A percentile compares a stretch with the other conserved stretches of the same genome.
phyloP scores from a whole-genome alignment of 2,329 filamentous ascomycete genomes.

The Aspergillus intermedius region DNA sequence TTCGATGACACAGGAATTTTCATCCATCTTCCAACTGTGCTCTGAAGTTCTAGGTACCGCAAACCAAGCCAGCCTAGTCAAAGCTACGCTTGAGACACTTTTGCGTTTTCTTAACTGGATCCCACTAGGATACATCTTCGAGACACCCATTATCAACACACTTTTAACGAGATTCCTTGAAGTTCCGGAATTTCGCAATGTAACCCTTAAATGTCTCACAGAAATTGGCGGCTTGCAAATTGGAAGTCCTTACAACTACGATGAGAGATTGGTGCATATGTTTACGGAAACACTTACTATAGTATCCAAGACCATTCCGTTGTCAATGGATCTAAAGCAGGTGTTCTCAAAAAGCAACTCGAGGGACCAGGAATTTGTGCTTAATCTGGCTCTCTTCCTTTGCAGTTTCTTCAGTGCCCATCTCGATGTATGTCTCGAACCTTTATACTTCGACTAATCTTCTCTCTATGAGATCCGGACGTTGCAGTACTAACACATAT shows the following conservation, averaged over 20 bases:
- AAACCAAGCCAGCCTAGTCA: slow-evolving; percentile 79
- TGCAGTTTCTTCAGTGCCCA: slow-evolving; percentile 97
- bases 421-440: slow-evolving; percentile 57
- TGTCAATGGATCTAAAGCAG: slow-evolving; percentile 80
- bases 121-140: slow-evolving; percentile 95
- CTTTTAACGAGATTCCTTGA: slow-evolving; percentile 87
- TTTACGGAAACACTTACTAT: slow-evolving; percentile 94
- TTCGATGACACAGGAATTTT: slow-evolving; percentile 98
- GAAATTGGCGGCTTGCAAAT: slow-evolving; percentile 94
- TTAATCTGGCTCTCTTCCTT: slow-evolving; percentile 91
- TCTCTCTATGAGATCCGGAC: not conserved
- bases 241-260: slow-evolving; percentile 67
- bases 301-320: slow-evolving; percentile 86
- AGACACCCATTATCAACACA: slow-evolving; percentile 93
- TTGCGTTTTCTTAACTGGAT: slow-evolving; percentile 99
- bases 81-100: slow-evolving; percentile 92
- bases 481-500: slow-evolving; percentile 7
- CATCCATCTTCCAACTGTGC: slow-evolving; percentile 95
- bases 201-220: slow-evolving; percentile 92
- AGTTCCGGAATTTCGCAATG: slow-evolving; percentile 89
- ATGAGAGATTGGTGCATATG: slow-evolving; percentile 95
- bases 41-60: slow-evolving; percentile 90
- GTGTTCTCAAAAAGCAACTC: slow-evolving; percentile 90
- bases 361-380: slow-evolving; percentile 92
- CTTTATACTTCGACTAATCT: too few species aligned